phyloP scores from a whole-genome alignment of 306 rosid genomes.

The Betula pendula region DNA sequence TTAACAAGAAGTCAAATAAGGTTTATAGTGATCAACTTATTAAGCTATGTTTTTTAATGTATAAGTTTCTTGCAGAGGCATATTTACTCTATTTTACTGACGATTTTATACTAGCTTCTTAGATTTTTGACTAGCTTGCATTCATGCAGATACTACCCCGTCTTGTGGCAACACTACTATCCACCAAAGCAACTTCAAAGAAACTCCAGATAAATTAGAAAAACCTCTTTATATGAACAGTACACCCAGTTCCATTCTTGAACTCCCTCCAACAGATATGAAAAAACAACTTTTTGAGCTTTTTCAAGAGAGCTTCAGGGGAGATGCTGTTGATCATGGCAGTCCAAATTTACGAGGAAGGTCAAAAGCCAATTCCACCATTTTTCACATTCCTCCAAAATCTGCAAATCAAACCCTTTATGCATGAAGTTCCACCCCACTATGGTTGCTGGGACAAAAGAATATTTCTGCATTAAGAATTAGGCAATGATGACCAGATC shows the following conservation, averaged over 20 bases:
- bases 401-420: constrained; percentile 2
- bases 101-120: not conserved
- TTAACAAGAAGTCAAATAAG: too few relatives aligned
- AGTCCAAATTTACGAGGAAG: not conserved
- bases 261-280: constrained; percentile 17
- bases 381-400: not conserved
- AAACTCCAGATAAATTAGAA: not conserved
- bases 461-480: too few relatives aligned
- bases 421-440: too few relatives aligned
- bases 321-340: constrained; percentile 7
- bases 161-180: constrained; percentile 27
- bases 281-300: constrained; percentile 48
- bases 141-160: constrained; percentile 41
- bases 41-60: not conserved
- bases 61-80: too few relatives aligned
- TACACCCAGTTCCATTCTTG: not conserved
- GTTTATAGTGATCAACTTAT: too few relatives aligned
- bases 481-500: too few relatives aligned
- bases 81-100: too few relatives aligned
- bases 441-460: too few relatives aligned
- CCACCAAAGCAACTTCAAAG: not conserved
- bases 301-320: constrained; percentile 38
- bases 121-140: not conserved
- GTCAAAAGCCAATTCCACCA: constrained; percentile 18
- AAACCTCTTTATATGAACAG: not conserved